Percentiles rank a stretch among this genome's conserved stretches.
phyloP scores from a whole-genome alignment of 2,329 filamentous ascomycete species.

The Tolypocladium cylindrosporum region DNA sequence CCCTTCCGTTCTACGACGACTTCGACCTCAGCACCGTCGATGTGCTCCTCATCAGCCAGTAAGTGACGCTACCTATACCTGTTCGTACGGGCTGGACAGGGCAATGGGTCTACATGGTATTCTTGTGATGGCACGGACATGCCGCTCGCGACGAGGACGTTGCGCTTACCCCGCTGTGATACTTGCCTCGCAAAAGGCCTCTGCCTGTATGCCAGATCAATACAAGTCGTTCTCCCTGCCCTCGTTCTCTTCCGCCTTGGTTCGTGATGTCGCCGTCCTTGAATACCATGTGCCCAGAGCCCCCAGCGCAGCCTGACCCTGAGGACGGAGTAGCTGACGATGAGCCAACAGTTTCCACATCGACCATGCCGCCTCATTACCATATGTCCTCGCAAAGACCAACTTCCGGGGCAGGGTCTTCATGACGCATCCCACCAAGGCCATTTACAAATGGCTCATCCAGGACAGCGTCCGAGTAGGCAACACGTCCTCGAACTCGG shows the following conservation, averaged over 20 bases:
- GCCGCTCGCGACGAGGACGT: background rate
- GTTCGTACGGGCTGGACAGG: background rate
- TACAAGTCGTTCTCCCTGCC: constrained; percentile 21
- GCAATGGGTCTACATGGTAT: background rate
- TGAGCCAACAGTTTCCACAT: constrained; percentile 73
- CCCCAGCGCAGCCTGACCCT: background rate
- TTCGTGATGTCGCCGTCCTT: constrained; percentile 5
- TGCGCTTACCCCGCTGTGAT: background rate
- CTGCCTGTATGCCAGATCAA: constrained; percentile 25
- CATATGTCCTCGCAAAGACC: constrained; percentile 94
- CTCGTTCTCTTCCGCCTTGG: background rate
- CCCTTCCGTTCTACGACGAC: constrained; percentile 94
- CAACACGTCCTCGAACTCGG: constrained; percentile 53
- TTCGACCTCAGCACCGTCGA: constrained; percentile 97
- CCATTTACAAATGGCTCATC: constrained; percentile 99
- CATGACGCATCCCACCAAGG: constrained; percentile 98
- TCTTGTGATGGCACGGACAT: constrained; percentile 3
- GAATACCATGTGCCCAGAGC: background rate
- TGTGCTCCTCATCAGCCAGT: constrained; percentile 97
- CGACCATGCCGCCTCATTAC: constrained; percentile 96
- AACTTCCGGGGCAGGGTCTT: constrained; percentile 95
- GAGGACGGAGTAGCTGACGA: constrained; percentile 1
- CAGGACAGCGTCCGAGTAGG: constrained; percentile 92
- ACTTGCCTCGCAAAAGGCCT: background rate
- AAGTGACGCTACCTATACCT: constrained; percentile 36